Evolutionary conservation across 352 stramenopile species (phyloP), one percentile per base, ranked within the genome.

Genomic region (Pythium volutum): DNA sequence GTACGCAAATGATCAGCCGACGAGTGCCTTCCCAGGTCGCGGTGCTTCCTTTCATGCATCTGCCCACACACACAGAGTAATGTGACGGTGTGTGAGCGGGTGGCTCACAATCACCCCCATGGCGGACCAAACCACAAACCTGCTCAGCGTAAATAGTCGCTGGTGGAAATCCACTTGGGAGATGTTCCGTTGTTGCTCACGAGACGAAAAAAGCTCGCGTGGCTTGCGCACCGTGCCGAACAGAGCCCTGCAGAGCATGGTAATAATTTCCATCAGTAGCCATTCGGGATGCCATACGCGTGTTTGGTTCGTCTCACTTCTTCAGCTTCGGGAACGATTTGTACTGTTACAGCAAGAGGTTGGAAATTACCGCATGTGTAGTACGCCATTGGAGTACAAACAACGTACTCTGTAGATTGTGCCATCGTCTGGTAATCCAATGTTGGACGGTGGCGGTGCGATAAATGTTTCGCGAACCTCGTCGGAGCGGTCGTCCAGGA

Each of bases 381-480:
- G 31, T 49, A 22, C 63, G n/a, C 47, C 27, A 10, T 14, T 33
- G 26, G 3, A 34, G 8, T n/a, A 4, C 42, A 27, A 5, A n/a
- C 10, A 6, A 70, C 66, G n/a, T 73, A 92, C 82, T 38, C 71
- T 83, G 66, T 93, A 93, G 12, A 88, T 51, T 2, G 77, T 89
- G 12, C 84, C 82, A 49, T 93, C 80, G 53, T 91, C 81, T 7
- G 82, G 84, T 14, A 94, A 74, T 0, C 81, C 84, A 46, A 91
- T 85, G 38, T 88, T 92, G 14, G 84, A 94, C 7, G 84, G 84
- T 26, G 82, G 74, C 38, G 84, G 84, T 2, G 81, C 81, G 23
- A 94, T 90, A 60, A 91, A 94, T 9, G 84, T 94, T 63, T 92
- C 84, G 54, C 86, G 77, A 57, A 94, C 85, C 10, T 87, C 77